phyloP scores from a whole-genome alignment of 2,329 filamentous ascomycete genomes.

The Exophiala dermatitidis region DNA sequence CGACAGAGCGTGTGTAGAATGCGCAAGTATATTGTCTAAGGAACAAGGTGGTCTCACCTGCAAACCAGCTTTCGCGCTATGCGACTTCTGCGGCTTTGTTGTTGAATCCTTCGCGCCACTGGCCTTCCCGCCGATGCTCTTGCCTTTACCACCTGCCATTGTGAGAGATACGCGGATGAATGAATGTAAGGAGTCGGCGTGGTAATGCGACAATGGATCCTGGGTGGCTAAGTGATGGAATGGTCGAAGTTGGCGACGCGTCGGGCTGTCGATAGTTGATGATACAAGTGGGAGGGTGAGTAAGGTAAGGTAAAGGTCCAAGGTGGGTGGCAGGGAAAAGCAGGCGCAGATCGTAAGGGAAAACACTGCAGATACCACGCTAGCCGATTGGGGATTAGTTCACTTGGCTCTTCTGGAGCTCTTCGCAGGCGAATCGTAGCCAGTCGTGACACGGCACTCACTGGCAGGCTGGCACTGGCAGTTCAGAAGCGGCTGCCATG shows the following conservation, averaged over 20 bases:
- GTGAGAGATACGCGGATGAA: constrained; percentile 25
- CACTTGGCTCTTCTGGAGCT: not conserved
- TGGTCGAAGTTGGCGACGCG: constrained; percentile 13
- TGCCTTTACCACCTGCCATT: constrained; percentile 89
- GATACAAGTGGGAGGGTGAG: constrained; percentile 9
- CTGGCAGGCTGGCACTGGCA: not conserved
- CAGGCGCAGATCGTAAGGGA: constrained; percentile 42
- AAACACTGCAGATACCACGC: constrained; percentile 9
- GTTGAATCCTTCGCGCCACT: constrained; percentile 70
- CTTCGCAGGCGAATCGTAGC: no score
- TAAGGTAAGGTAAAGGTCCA: constrained; percentile 1
- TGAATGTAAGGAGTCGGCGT: not conserved
- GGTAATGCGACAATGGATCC: constrained; percentile 13
- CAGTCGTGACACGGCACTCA: no score
- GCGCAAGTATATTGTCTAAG: not conserved
- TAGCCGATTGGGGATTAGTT: constrained; percentile 7
- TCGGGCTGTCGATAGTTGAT: constrained; percentile 15
- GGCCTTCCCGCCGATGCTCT: constrained; percentile 79
- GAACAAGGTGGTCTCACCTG: constrained; percentile 61
- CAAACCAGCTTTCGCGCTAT: constrained; percentile 88
- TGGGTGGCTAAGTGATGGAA: constrained; percentile 9
- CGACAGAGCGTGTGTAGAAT: not conserved
- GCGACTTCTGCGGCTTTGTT: constrained; percentile 86
- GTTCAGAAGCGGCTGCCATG: no score
- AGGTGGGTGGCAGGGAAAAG: constrained; percentile 48